phyloP scores from a whole-genome alignment of 2,329 filamentous ascomycete species.

The Dryadomyces quercus-mongolicae region DNA sequence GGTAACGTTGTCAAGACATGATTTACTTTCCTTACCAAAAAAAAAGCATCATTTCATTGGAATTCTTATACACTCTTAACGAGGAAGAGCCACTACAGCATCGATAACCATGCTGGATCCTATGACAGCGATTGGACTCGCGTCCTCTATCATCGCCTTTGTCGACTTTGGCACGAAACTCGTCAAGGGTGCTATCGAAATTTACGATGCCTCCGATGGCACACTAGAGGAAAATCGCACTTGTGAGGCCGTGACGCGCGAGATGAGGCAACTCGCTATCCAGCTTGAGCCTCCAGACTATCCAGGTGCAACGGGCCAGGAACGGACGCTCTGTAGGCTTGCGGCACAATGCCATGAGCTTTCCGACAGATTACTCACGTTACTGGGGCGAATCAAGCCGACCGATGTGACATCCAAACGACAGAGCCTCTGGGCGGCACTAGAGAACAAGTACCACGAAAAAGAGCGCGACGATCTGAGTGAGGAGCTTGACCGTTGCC shows the following conservation, averaged over 20 bases:
- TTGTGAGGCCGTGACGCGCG: background rate
- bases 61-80: too few relatives aligned
- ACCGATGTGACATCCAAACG: constrained; percentile 6
- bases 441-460: constrained; percentile 6
- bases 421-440: constrained; percentile 7
- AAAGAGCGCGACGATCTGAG: constrained; percentile 7
- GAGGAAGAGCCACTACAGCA: too few relatives aligned
- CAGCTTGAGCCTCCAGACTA: background rate
- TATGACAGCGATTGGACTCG: background rate
- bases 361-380: constrained; percentile 1
- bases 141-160: background rate
- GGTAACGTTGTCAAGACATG: too few relatives aligned
- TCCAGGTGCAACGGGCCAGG: background rate
- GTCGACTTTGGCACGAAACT: background rate
- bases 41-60: too few relatives aligned
- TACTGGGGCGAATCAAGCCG: constrained; percentile 9
- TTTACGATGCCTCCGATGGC: background rate
- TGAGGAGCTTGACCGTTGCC: constrained; percentile 7
- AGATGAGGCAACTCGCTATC: background rate
- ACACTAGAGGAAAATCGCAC: background rate
- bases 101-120: background rate
- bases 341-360: background rate
- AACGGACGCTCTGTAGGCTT: background rate
- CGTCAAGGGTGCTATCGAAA: background rate
- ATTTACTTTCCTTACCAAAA: too few relatives aligned